Conservation (phyloP, 805 yeast species). For the Kuraishia floccosa region DNA sequence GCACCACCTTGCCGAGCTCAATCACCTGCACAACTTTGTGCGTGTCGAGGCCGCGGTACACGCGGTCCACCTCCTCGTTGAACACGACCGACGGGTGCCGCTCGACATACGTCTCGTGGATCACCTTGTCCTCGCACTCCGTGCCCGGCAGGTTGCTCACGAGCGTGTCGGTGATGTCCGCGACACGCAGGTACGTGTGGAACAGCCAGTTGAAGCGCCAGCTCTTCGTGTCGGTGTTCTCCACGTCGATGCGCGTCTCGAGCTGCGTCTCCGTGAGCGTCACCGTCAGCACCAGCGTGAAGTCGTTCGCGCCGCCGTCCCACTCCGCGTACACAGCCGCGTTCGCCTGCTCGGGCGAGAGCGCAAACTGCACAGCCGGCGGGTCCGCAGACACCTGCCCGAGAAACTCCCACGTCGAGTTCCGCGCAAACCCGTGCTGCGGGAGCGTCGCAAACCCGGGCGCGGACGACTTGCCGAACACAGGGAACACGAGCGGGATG, state of each 20-base stretch:
- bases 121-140: slow-evolving; percentile 64
- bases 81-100: slow-evolving; percentile 67
- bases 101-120: slow-evolving; percentile 50
- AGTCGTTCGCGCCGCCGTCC: slow-evolving; percentile 45
- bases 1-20: slow-evolving; percentile 52
- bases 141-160: slow-evolving; percentile 74
- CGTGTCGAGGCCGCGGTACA: slow-evolving; percentile 53
- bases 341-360: slow-evolving; percentile 76
- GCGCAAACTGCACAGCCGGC: slow-evolving; percentile 81
- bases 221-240: slow-evolving; percentile 49
- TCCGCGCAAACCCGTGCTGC: slow-evolving; percentile 95
- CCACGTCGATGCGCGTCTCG: slow-evolving; percentile 48
- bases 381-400: slow-evolving; percentile 68
- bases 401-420: slow-evolving; percentile 83
- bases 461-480: slow-evolving; percentile 62
- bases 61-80: slow-evolving; percentile 74
- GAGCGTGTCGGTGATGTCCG: slow-evolving; percentile 66
- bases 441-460: slow-evolving; percentile 61
- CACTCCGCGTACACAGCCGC: slow-evolving; percentile 48
- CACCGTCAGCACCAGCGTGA: slow-evolving; percentile 15
- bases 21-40: slow-evolving; percentile 55
- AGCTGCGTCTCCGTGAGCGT: slow-evolving; percentile 1
- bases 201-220: slow-evolving; percentile 91
- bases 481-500: slow-evolving; percentile 92
- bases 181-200: slow-evolving; percentile 77